These are phyloP conservation scores for Cytospora chrysosperma DNA, from an alignment of 2,329 filamentous ascomycete genomes.

Conservation along the genomic window DNA sequence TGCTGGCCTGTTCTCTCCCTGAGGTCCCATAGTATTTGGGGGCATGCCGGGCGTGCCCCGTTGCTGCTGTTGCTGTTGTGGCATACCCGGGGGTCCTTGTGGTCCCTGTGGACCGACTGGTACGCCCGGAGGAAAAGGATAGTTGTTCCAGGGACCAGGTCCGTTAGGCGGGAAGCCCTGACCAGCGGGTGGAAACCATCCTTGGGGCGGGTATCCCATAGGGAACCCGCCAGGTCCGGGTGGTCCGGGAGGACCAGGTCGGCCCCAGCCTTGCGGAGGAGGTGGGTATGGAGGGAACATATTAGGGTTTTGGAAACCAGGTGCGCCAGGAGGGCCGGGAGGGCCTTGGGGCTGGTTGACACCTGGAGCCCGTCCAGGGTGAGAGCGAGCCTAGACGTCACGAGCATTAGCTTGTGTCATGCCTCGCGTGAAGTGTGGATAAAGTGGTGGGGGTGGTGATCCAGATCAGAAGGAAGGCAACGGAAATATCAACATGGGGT, in stretches of 20 bases:
- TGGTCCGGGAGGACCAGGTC: conserved; percentile 34
- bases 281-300: conserved; percentile 32
- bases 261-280: conserved; percentile 34
- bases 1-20: conserved; percentile 43
- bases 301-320: conserved; percentile 30
- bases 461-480: conserved; percentile 99
- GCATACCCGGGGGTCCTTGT: conserved; percentile 28
- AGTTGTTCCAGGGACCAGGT: conserved; percentile 58
- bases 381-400: conserved; percentile 40
- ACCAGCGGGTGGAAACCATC: conserved; percentile 74
- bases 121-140: conserved; percentile 57
- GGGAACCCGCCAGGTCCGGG: conserved; percentile 45
- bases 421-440: conserved; percentile 5
- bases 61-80: conserved; percentile 33
- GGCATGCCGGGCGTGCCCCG: conserved; percentile 30
- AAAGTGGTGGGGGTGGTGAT: conserved; percentile 28
- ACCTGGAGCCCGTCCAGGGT: conserved; percentile 29
- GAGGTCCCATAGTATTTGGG: conserved; percentile 6
- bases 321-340: conserved; percentile 31
- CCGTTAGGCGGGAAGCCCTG: conserved; percentile 71
- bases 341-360: conserved; percentile 21
- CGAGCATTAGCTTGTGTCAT: conserved; percentile 30
- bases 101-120: conserved; percentile 33
- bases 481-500: conserved; percentile 94
- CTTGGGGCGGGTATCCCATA: conserved; percentile 73